phyloP scores from a whole-genome alignment of 345 rosid genomes.

The Dipteronia sinensis region DNA sequence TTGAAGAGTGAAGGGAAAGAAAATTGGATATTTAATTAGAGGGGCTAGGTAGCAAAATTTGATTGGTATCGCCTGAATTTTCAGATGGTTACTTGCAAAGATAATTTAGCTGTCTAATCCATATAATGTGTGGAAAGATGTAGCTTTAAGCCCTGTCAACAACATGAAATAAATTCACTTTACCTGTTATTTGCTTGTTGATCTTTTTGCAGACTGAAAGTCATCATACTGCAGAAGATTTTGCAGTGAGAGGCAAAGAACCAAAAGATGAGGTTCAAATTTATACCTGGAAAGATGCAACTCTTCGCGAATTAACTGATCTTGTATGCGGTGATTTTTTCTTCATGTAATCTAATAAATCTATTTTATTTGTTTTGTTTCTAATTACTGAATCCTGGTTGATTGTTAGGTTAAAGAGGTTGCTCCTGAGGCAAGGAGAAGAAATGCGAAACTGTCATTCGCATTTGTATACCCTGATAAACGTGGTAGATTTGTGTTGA shows the following conservation, averaged over 20 bases:
- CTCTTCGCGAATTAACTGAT: slow-evolving; percentile 84
- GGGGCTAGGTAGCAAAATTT: background rate
- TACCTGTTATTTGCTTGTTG: background rate
- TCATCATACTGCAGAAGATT: slow-evolving; percentile 81
- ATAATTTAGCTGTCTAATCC: background rate
- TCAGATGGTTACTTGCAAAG: background rate
- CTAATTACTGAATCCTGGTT: background rate
- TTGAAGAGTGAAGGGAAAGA: slow-evolving; percentile 6
- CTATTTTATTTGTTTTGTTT: background rate
- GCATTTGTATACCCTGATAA: slow-evolving; percentile 91
- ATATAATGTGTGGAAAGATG: background rate
- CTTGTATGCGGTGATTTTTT: slow-evolving; percentile 45
- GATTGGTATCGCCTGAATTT: background rate
- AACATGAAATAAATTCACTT: background rate
- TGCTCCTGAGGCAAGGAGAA: slow-evolving; percentile 87
- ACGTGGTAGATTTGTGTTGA: slow-evolving; percentile 70
- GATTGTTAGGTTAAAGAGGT: slow-evolving; percentile 78
- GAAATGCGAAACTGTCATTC: slow-evolving; percentile 81
- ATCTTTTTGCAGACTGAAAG: slow-evolving; percentile 57
- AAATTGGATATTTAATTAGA: background rate
- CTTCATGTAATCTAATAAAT: background rate
- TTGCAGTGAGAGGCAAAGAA: slow-evolving; percentile 91
- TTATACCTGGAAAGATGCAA: slow-evolving; percentile 97
- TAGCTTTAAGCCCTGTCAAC: background rate
- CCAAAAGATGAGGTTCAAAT: slow-evolving; percentile 97